Base-by-base conservation (phyloP, 164 flowering plant genomes). In the Houttuynia cordata region DNA sequence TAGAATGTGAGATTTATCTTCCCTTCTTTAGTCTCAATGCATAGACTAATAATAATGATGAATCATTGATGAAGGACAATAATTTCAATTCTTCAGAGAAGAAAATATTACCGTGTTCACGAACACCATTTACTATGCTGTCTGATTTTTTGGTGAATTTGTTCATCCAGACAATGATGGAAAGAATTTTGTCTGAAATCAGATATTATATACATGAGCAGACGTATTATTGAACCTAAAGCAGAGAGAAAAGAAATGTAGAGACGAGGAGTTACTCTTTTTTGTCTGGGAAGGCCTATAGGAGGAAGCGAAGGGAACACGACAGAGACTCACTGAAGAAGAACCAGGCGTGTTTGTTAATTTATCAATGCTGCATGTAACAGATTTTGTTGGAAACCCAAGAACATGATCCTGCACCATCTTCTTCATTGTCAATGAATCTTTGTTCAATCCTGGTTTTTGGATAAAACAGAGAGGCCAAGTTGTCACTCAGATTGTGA, bases 21-120 rank as follows among this genome's bases (percentile, higher is more conserved):
- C 13, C 13, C 13, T 41, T 30, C 37, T 30, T 30, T 30, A 30
- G 37, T 30, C 6, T 2, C 37, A 30, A 30, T 30, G 6, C 37
- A 30, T 2, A 30, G 37, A 30, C 2, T 30, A 6, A 30, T 30
- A 30, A 30, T 30, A 30, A 6, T 30, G 2, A 30, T 30, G 37
- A 6, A 30, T 30, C 37, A 30, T 30, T n/a, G n/a, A n/a, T n/a
- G n/a, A n/a, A n/a, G n/a, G n/a, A n/a, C n/a, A n/a, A n/a, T n/a
- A n/a, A n/a, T n/a, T n/a, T n/a, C n/a, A n/a, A n/a, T n/a, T n/a
- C n/a, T n/a, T n/a, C n/a, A n/a, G 37, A 30, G 37, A 30, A 45
- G 49, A 45, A 17, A 45, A 45, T 12, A 12, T 61, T 72, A 83
- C 84, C 85, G 54, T 83, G 88, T 34, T 83, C 81, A n/a, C 75